phyloP scores from a whole-genome alignment of 2,329 filamentous ascomycete genomes.

The Westerdykella aurantiaca region DNA sequence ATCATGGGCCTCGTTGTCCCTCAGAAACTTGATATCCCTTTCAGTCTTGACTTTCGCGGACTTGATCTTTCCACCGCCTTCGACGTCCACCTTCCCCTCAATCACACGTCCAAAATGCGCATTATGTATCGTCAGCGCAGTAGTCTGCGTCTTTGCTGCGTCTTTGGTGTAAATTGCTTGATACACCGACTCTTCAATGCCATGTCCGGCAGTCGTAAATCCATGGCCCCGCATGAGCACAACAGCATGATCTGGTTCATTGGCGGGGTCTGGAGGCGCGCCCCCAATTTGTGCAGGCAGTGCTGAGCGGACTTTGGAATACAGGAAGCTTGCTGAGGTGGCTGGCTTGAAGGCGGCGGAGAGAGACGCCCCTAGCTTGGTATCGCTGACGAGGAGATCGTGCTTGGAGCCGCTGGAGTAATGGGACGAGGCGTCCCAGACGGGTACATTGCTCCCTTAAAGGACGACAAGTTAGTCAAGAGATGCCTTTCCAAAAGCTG shows the following conservation, averaged over 20 bases:
- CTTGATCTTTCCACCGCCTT: conserved; percentile 37
- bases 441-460: conserved; percentile 26
- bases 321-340: conserved; percentile 35
- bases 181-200: conserved; percentile 43
- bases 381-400: conserved; percentile 32
- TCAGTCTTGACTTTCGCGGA: conserved; percentile 38
- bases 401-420: conserved; percentile 28
- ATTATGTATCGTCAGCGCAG: conserved; percentile 31
- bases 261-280: conserved; percentile 20
- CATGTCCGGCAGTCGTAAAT: conserved; percentile 39
- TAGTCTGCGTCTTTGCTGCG: conserved; percentile 39
- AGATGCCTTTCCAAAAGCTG: neutral
- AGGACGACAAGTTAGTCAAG: neutral
- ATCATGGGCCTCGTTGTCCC: conserved; percentile 39
- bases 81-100: conserved; percentile 37
- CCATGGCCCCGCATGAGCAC: conserved; percentile 43
- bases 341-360: conserved; percentile 34
- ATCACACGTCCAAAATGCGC: conserved; percentile 34
- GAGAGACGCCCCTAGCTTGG: conserved; percentile 30
- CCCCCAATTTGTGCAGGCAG: conserved; percentile 32
- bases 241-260: conserved; percentile 33
- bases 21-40: conserved; percentile 40
- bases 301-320: conserved; percentile 34
- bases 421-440: conserved; percentile 31
- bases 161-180: conserved; percentile 41